These are phyloP conservation scores for Biscutella laevigata DNA, from an alignment of 441 rosid species.

Conservation along the genomic window DNA sequence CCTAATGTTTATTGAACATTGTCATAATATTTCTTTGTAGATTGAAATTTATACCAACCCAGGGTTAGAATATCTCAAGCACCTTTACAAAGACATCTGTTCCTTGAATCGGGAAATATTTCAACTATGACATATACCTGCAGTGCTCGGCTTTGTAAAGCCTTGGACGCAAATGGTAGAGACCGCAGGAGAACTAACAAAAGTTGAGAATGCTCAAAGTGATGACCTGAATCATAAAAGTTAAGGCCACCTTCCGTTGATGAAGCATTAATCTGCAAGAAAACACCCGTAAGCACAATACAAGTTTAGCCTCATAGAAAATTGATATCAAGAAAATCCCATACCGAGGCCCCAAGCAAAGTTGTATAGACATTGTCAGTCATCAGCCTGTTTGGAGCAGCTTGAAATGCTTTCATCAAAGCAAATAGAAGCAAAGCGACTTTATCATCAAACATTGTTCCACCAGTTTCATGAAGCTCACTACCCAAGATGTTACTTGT, in stretches of 20 bases:
- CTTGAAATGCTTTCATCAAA: conserved; percentile 85
- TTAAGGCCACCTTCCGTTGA: conserved; percentile 88
- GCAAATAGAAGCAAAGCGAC: conserved; percentile 90
- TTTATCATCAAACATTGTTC: conserved; percentile 93
- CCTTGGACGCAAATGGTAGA: conserved; percentile 72
- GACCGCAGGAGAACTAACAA: conserved; percentile 87
- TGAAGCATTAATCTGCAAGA: conserved; percentile 87
- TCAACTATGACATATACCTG: conserved; percentile 53
- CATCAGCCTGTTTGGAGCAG: conserved; percentile 90
- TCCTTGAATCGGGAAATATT: conserved; percentile 2
- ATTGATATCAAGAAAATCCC: conserved; percentile 16
- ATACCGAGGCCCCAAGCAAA: conserved; percentile 93
- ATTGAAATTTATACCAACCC: background rate
- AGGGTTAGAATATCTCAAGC: too few relatives aligned
- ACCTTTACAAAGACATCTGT: too few relatives aligned
- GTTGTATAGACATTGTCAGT: conserved; percentile 80
- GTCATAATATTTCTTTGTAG: conserved; percentile 5
- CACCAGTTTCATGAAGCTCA: conserved; percentile 63
- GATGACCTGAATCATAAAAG: conserved; percentile 92
- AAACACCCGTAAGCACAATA: conserved; percentile 7
- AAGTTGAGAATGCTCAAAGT: conserved; percentile 88
- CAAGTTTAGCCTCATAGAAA: conserved; percentile 1
- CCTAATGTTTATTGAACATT: too few relatives aligned
- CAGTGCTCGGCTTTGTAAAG: conserved; percentile 83
- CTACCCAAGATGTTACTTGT: conserved; percentile 53